These are phyloP conservation scores for Globisporangium nagaii DNA, from an alignment of 352 stramenopile genomes.

Conservation along the genomic window DNA sequence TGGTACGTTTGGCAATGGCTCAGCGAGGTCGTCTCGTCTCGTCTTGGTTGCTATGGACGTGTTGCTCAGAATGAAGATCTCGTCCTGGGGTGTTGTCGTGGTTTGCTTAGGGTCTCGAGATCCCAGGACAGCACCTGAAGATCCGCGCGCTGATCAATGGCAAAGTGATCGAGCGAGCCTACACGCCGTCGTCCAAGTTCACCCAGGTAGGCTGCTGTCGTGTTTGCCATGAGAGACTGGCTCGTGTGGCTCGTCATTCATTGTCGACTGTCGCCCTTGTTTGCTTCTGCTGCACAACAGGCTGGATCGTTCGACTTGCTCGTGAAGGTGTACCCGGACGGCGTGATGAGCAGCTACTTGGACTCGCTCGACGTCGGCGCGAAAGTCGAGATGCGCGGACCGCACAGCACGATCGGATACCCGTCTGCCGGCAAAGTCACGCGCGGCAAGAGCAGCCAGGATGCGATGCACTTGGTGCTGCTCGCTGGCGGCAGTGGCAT, in stretches of 20 bases:
- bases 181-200: conserved; percentile 77
- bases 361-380: conserved; percentile 40
- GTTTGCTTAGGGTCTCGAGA: conserved; percentile 38
- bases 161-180: conserved; percentile 68
- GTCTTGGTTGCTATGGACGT: too few relatives aligned
- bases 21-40: too few relatives aligned
- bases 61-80: not conserved
- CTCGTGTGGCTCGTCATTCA: too few relatives aligned
- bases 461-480: conserved; percentile 64
- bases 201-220: conserved; percentile 33
- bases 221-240: too few relatives aligned
- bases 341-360: conserved; percentile 70
- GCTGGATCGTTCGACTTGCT: conserved; percentile 61
- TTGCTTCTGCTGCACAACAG: conserved; percentile 16
- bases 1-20: conserved; percentile 35
- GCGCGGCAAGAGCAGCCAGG: conserved; percentile 33
- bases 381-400: conserved; percentile 71
- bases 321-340: conserved; percentile 75
- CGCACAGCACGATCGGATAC: conserved; percentile 63
- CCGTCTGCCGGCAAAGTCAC: conserved; percentile 42
- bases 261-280: too few relatives aligned
- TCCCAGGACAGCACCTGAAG: conserved; percentile 79
- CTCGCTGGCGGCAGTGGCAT: conserved; percentile 76
- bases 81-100: too few relatives aligned
- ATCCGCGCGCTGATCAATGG: conserved; percentile 70